Evolutionary conservation across 495 filamentous ascomycete species (phyloP).

Genomic region (Sordaria brevicollis): DNA sequence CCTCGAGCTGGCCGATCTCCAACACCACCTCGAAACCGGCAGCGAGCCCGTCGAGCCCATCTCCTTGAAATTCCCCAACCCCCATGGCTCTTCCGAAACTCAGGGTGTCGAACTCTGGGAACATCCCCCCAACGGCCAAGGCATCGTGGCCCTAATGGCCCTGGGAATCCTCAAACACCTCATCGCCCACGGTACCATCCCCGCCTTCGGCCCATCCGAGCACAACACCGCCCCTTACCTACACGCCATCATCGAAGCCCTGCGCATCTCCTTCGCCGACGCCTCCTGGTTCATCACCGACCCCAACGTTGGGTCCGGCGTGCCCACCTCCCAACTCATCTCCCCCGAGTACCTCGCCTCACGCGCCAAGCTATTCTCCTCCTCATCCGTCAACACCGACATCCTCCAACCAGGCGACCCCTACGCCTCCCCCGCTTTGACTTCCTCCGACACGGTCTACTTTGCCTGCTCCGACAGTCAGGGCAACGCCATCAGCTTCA

Average conservation of each 20-base stretch:
- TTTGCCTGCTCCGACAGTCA: slow-evolving; percentile 68
- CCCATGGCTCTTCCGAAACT: slow-evolving; percentile 20
- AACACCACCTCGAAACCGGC: slow-evolving; percentile 60
- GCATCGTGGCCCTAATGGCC: slow-evolving; percentile 88
- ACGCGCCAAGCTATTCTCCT: slow-evolving; percentile 30
- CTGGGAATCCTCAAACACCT: slow-evolving; percentile 83
- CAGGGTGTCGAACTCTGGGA: slow-evolving; percentile 71
- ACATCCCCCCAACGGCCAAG: slow-evolving; percentile 96
- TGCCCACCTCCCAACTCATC: slow-evolving; percentile 59
- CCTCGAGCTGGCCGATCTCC: slow-evolving; percentile 69
- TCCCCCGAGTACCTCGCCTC: slow-evolving; percentile 31
- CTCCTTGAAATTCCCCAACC: slow-evolving; percentile 62
- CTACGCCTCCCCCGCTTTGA: slow-evolving; percentile 39
- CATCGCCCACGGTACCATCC: slow-evolving; percentile 60
- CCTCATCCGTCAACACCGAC: slow-evolving; percentile 11
- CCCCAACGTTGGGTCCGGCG: slow-evolving; percentile 48
- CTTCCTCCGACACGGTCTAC: slow-evolving; percentile 87
- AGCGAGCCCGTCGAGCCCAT: slow-evolving; percentile 76
- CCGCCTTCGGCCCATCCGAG: slow-evolving; percentile 52
- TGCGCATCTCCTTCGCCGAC: slow-evolving; percentile 90
- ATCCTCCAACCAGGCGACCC: slow-evolving; percentile 46
- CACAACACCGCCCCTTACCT: slow-evolving; percentile 69
- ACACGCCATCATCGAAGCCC: slow-evolving; percentile 78
- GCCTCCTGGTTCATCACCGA: slow-evolving; percentile 84
- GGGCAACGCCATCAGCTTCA: slow-evolving; percentile 91